Percentiles rank a stretch among this genome's conserved stretches.
Evolutionary conservation across 208 protist species (phyloP).

Genomic region (Wallacemonas collosoma): DNA sequence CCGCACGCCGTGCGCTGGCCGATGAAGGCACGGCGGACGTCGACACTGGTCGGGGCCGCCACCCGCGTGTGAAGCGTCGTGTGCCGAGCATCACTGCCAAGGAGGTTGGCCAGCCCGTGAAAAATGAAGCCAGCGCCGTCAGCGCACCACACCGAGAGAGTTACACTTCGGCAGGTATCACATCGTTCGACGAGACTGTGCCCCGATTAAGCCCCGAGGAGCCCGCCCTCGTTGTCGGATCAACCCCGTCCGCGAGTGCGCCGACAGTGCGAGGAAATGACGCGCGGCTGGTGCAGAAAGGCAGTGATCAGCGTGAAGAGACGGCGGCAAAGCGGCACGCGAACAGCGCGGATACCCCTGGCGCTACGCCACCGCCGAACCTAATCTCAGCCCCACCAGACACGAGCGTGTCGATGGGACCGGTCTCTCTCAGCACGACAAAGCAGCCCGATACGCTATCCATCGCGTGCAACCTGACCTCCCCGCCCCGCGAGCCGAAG

Average conservation of each 20-base stretch:
- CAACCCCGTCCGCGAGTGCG: neutral
- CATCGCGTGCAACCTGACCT: neutral
- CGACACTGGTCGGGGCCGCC: neutral
- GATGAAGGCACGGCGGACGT: too few relatives aligned
- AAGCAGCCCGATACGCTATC: neutral
- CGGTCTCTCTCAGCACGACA: constrained; percentile 12
- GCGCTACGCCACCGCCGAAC: too few relatives aligned
- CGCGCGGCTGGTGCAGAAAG: constrained; percentile 11
- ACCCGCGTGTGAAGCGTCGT: neutral
- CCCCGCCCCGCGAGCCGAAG: neutral
- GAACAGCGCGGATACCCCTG: neutral
- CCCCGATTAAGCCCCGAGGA: neutral
- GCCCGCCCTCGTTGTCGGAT: neutral
- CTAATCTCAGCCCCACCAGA: neutral
- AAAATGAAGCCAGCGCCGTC: neutral
- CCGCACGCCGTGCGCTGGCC: too few relatives aligned
- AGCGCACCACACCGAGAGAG: neutral
- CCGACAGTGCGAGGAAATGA: neutral
- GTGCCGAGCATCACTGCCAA: neutral
- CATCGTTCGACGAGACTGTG: constrained; percentile 1
- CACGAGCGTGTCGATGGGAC: neutral
- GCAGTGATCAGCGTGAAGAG: neutral
- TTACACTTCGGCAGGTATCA: neutral
- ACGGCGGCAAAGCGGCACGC: neutral
- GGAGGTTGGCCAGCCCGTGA: neutral